Base-by-base conservation (phyloP, 1,284 basidiomycete genomes). In the Trichosporon inkin region DNA sequence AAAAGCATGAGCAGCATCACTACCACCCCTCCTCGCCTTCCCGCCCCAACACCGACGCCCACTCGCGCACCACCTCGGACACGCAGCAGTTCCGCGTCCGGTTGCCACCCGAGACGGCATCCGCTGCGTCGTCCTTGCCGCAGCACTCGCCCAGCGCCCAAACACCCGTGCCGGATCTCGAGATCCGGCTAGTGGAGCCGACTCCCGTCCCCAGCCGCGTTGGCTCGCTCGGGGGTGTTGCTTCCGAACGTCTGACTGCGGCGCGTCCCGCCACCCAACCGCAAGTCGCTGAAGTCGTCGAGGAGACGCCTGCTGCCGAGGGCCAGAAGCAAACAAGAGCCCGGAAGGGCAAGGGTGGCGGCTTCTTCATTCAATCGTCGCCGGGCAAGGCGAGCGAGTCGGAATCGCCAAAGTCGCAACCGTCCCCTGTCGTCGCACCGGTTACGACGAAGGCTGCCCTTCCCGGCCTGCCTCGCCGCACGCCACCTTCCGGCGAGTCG, bases 171-270 rank as follows among this genome's bases (percentile, higher is more conserved):
- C 67, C 72, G 14, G 64, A 72, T 49, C 57, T 77, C 28, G 71
- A 75, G 56, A 72, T 75, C 16, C 70, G 73, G 0, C 64, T 77
- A n/a, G 71, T 77, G 17, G 75, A 77, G 60, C 75, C 75, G 13
- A 77, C 75, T 3, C 75, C 75, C 5, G 75, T 72, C 0, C 74
- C 75, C 3, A 70, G 67, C 44, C 66, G 75, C 35, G 74, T 74
- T 0, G 75, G 75, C 10, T 72, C 70, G 53, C 65, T 77, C 6
- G 75, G 75, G 10, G 59, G 56, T 10, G 61, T 57, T 20, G 28
- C 57, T 7, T 51, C 51, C 22, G 40, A 41, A 11, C 49, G 53
- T 47, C 57, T 24, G 2, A 22, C 59, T 22, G 55, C 39, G n/a
- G 24, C 32, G 10, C 34, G 34, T 22, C 16, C 39, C n/a, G 36